phyloP scores from a whole-genome alignment of 352 stramenopile genomes.

The Phytopythium montanum region DNA sequence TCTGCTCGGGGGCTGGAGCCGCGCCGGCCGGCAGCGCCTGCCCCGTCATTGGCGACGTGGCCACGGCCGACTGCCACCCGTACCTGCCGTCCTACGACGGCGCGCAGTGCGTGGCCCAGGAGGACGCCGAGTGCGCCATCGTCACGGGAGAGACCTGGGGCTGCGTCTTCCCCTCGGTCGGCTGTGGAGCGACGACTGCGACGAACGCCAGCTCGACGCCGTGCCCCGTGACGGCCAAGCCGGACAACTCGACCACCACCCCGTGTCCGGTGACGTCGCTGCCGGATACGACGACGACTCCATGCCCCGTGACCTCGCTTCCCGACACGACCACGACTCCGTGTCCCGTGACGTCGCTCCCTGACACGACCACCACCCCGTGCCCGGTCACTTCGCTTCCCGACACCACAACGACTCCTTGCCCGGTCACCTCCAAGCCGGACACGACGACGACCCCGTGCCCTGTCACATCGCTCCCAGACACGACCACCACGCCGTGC shows the following conservation, averaged over 20 bases:
- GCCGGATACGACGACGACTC: constrained; percentile 8
- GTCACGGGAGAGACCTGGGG: constrained; percentile 28
- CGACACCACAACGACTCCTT: neutral
- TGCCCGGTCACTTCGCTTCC: constrained; percentile 3
- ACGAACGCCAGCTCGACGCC: neutral
- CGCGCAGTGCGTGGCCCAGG: constrained; percentile 25
- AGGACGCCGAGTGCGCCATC: constrained; percentile 42
- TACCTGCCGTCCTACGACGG: constrained; percentile 36
- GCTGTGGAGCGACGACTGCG: constrained; percentile 8
- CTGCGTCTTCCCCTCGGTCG: constrained; percentile 31
- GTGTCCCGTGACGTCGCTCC: constrained; percentile 7
- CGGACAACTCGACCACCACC: neutral
- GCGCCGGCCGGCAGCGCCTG: constrained; percentile 1
- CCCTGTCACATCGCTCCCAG: neutral
- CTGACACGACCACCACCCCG: constrained; percentile 6
- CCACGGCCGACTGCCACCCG: constrained; percentile 34
- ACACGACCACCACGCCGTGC: constrained; percentile 3
- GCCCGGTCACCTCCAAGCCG: constrained; percentile 1
- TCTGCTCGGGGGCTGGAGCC: constrained; percentile 14
- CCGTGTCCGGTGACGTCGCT: constrained; percentile 1
- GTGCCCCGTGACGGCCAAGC: neutral
- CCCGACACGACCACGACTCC: constrained; percentile 8
- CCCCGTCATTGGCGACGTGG: constrained; percentile 31
- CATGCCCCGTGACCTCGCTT: constrained; percentile 8
- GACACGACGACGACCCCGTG: neutral